Percentiles rank a stretch among this genome's conserved stretches.
phyloP scores from a whole-genome alignment of 495 filamentous ascomycete species.

The Letharia columbiana region DNA sequence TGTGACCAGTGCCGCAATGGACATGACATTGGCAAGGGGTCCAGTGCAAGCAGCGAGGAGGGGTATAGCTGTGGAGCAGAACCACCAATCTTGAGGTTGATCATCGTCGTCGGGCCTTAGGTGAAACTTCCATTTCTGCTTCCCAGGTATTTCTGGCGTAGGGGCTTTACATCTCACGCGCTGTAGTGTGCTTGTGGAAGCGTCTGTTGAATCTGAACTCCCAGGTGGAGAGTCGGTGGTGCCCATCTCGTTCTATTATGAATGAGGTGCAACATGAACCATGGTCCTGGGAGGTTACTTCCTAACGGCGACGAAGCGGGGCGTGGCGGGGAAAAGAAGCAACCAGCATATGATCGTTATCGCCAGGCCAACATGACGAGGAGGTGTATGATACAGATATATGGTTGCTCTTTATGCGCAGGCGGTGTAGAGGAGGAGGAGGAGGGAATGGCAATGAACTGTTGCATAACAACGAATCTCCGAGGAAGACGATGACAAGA shows the following conservation, averaged over 20 bases:
- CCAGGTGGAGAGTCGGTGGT: neutral
- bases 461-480: neutral
- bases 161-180: neutral
- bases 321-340: neutral
- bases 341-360: neutral
- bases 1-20: slow-evolving; percentile 62
- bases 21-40: slow-evolving; percentile 66
- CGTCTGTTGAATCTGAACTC: slow-evolving; percentile 2
- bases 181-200: slow-evolving; percentile 1
- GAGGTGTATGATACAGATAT: neutral
- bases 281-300: neutral
- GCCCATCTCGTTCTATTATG: neutral
- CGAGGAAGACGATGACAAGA: neutral
- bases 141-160: neutral
- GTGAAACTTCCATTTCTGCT: slow-evolving; percentile 27
- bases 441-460: neutral
- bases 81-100: slow-evolving; percentile 59
- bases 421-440: neutral
- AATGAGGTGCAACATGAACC: neutral
- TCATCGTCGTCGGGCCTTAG: slow-evolving; percentile 43
- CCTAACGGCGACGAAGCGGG: neutral
- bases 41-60: slow-evolving; percentile 63
- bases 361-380: neutral
- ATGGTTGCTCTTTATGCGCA: neutral
- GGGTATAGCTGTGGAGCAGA: slow-evolving; percentile 68